Evolutionary conservation across 345 rosid species (phyloP).

Genomic region (Eucalyptus cloeziana): DNA sequence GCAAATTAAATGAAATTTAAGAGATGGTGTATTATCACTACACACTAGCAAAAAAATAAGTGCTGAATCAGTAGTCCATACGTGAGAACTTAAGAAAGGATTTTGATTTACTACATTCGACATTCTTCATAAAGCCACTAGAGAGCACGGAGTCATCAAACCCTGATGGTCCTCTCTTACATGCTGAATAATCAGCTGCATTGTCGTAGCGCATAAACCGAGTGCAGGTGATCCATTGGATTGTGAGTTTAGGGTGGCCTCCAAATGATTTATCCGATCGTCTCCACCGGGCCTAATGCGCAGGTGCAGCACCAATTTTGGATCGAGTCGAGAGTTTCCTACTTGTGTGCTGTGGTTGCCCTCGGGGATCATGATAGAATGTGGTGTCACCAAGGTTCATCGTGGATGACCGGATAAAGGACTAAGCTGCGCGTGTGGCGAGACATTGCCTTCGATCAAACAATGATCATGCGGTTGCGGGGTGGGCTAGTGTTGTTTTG

Average conservation of each 20-base stretch:
- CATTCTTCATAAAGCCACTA: not conserved
- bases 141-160: not conserved
- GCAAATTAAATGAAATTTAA: fast-evolving
- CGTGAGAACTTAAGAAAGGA: not conserved
- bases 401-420: not conserved
- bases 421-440: not conserved
- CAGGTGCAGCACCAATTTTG: not conserved
- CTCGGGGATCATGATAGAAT: not conserved
- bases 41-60: not conserved
- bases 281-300: not conserved
- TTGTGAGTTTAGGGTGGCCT: not conserved
- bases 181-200: not conserved
- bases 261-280: not conserved
- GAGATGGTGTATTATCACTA: not conserved
- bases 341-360: not conserved
- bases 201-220: not conserved
- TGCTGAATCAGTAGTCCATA: not conserved
- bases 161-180: not conserved
- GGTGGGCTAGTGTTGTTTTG: no score
- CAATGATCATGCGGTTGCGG: no score
- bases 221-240: not conserved
- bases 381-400: not conserved
- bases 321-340: not conserved
- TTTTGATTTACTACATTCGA: not conserved
- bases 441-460: not conserved